Evolutionary conservation across 2,329 filamentous ascomycete species (phyloP), one percentile per base, ranked within the genome.

Genomic region (Cercospora berteroae): DNA sequence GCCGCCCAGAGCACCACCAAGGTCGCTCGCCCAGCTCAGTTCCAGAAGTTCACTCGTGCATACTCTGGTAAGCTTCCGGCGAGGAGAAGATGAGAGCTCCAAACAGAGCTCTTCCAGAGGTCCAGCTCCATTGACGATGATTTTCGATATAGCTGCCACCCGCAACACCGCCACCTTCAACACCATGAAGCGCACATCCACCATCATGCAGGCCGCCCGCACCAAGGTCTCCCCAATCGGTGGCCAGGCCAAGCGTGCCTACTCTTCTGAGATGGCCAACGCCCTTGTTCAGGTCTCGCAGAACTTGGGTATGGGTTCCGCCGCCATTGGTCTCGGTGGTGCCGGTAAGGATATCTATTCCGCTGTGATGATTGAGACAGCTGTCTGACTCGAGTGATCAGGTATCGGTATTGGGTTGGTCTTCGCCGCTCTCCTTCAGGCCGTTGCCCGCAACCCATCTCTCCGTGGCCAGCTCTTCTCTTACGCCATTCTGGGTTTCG

Each of bases 391-490:
- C 23, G 48, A n/a, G 23, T 8, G 12, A 9, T 10, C 44, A 64
- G 91, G 92, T 93, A 92, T 95, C 83, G 92, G 92, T 92, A 96
- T 95, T 84, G 92, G 92, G 87, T 89, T 94, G 81, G 92, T 96
- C 81, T 96, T 96, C 89, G 92, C 90, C 81, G 89, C 91, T 79
- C 91, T 96, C 81, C 87, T 96, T 81, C 89, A 91, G 84, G 89
- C 89, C 85, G 92, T 95, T 82, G 91, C 92, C 86, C 92, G 92
- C 86, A 96, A 96, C 91, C 92, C 92, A 80, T 91, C 90, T 81
- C 91, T 96, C 86, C 90, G 92, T 86, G 92, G 92, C 82, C 93
- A 96, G 89, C 92, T 96, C 80, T 96, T 95, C 91, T 92, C 91
- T 77, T 94, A 95, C 86, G 92, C 92, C 88, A 94, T 95, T 91